These are phyloP conservation scores for Xylariaceae sp. DNA, from an alignment of 2,329 filamentous ascomycete species.

Conservation along the genomic window DNA sequence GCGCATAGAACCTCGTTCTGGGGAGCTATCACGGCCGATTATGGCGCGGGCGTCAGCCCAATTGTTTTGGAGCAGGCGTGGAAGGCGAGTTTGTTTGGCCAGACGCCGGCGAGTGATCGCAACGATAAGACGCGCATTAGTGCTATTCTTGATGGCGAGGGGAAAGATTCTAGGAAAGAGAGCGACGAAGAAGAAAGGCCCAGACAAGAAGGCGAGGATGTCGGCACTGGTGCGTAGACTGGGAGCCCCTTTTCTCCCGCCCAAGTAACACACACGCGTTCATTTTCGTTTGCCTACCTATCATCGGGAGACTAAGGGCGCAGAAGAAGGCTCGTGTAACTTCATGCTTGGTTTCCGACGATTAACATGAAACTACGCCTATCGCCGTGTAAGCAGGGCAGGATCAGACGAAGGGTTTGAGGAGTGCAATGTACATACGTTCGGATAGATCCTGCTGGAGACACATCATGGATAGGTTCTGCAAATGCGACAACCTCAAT, in stretches of 20 bases:
- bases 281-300: no score
- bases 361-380: neutral
- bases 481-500: no score
- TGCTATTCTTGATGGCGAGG: constrained; percentile 55
- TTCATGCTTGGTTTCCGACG: no score
- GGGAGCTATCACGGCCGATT: constrained; percentile 65
- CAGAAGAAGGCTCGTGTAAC: no score
- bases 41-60: constrained; percentile 58
- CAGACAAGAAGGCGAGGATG: constrained; percentile 50
- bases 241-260: neutral
- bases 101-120: no score
- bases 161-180: constrained; percentile 33
- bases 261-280: no score
- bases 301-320: no score
- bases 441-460: neutral
- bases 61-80: constrained; percentile 66
- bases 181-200: constrained; percentile 49
- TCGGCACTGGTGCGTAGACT: neutral
- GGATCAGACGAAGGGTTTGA: neutral
- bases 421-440: neutral
- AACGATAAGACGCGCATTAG: constrained; percentile 56
- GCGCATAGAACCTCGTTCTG: constrained; percentile 68
- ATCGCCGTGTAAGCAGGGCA: neutral
- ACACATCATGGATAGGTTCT: neutral
- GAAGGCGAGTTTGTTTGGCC: constrained; percentile 41